Conservation (phyloP, 768 basidiomycete species). For the Macrolepiota dolichaula region DNA sequence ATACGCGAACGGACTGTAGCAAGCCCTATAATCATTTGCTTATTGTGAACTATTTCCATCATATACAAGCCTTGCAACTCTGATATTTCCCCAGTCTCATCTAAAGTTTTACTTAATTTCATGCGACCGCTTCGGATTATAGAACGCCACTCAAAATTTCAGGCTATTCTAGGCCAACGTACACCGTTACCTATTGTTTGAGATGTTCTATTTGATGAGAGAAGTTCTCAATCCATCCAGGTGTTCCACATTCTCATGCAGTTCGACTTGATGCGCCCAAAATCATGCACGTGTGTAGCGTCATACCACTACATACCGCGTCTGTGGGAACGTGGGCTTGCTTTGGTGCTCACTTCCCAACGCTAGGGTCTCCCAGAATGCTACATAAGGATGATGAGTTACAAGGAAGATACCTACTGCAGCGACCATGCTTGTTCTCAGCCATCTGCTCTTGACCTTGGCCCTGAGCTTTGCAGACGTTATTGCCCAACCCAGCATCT, state of each 20-base stretch:
- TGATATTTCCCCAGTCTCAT: neutral
- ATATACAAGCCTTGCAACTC: neutral
- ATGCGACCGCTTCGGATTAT: neutral
- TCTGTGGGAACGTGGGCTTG: neutral
- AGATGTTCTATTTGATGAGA: neutral
- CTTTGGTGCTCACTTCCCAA: neutral
- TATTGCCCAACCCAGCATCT: constrained; percentile 1
- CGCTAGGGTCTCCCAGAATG: neutral
- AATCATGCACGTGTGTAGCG: constrained; percentile 1
- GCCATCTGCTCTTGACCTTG: neutral
- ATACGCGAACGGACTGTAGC: neutral
- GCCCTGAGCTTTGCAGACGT: neutral
- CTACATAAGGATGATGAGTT: neutral
- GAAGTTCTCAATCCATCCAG: neutral
- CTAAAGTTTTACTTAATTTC: neutral
- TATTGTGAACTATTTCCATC: neutral
- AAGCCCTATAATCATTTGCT: neutral
- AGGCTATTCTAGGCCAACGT: neutral
- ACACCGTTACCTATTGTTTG: neutral
- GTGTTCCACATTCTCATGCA: neutral
- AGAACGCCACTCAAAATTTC: neutral
- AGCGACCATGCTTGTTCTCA: neutral
- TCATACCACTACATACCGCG: neutral
- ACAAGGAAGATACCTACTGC: neutral
- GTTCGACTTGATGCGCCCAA: neutral